Evolutionary conservation across 805 yeast genomes (phyloP).

Genomic region (Myxozyma sirexii): DNA sequence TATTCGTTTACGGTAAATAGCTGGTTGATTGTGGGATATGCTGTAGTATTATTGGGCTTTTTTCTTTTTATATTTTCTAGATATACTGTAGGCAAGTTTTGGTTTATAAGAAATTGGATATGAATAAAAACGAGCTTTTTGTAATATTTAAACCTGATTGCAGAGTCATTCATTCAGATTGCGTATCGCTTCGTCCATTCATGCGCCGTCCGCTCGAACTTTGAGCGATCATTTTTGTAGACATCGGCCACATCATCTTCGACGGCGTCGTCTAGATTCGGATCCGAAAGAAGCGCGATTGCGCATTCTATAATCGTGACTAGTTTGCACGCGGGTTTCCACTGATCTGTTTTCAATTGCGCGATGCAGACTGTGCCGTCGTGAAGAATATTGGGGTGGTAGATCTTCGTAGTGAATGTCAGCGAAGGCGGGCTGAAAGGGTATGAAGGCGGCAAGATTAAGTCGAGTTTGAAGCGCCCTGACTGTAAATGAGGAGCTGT

Average conservation of each 20-base stretch:
- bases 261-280: constrained; percentile 88
- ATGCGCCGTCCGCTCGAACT: constrained; percentile 84
- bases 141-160: neutral
- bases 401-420: constrained; percentile 78
- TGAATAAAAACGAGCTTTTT: neutral
- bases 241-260: constrained; percentile 90
- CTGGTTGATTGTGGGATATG: neutral
- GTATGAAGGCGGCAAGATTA: constrained; percentile 88
- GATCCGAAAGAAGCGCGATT: constrained; percentile 81
- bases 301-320: constrained; percentile 80
- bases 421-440: constrained; percentile 87
- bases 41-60: neutral
- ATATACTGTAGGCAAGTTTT: too few species aligned
- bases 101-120: neutral
- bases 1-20: neutral
- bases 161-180: neutral
- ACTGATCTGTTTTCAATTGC: constrained; percentile 77
- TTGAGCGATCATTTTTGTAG: constrained; percentile 78
- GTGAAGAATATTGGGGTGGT: constrained; percentile 85
- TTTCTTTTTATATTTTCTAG: neutral
- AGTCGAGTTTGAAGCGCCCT: constrained; percentile 81
- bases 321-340: constrained; percentile 90
- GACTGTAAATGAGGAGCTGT: constrained; percentile 46
- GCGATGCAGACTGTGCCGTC: constrained; percentile 87
- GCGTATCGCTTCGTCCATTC: constrained; percentile 67